Percentiles rank a stretch among this genome's conserved stretches.
These are phyloP conservation scores for Saturnispora dispora DNA, from an alignment of 805 yeast genomes.

Conservation along the genomic window DNA sequence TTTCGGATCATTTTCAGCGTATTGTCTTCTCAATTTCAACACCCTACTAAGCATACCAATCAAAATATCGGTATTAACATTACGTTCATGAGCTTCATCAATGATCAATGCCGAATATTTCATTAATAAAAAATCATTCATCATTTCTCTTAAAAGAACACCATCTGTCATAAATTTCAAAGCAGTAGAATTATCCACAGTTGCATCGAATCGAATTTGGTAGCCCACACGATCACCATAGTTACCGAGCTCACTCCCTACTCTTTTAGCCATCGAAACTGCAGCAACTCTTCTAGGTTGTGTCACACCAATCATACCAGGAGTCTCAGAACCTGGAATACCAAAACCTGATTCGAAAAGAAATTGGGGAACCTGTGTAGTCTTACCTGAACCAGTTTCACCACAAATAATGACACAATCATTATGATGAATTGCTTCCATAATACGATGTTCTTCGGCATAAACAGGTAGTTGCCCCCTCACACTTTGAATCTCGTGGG, in stretches of 20 bases:
- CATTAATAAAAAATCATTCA: conserved; percentile 70
- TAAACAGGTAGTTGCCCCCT: conserved; percentile 79
- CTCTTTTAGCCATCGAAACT: conserved; percentile 82
- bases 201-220: conserved; percentile 75
- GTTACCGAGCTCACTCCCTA: conserved; percentile 64
- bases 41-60: conserved; percentile 93
- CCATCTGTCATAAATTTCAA: conserved; percentile 92
- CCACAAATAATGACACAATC: conserved; percentile 90
- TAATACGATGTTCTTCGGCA: conserved; percentile 81
- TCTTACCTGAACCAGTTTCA: conserved; percentile 98
- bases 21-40: conserved; percentile 56
- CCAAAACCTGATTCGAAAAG: conserved; percentile 91
- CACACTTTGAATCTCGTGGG: conserved; percentile 53
- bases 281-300: conserved; percentile 96
- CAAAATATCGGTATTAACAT: conserved; percentile 88
- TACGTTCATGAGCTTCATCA: conserved; percentile 98
- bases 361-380: conserved; percentile 97
- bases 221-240: conserved; percentile 65
- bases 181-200: conserved; percentile 54
- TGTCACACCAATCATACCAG: conserved; percentile 94
- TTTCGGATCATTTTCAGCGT: conserved; percentile 37
- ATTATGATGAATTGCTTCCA: conserved; percentile 93
- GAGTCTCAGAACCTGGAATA: conserved; percentile 43
- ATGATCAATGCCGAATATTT: conserved; percentile 82
- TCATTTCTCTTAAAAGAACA: conserved; percentile 86